Conservation (phyloP, 148 eudicot species). For the Suaeda aralocaspica region DNA sequence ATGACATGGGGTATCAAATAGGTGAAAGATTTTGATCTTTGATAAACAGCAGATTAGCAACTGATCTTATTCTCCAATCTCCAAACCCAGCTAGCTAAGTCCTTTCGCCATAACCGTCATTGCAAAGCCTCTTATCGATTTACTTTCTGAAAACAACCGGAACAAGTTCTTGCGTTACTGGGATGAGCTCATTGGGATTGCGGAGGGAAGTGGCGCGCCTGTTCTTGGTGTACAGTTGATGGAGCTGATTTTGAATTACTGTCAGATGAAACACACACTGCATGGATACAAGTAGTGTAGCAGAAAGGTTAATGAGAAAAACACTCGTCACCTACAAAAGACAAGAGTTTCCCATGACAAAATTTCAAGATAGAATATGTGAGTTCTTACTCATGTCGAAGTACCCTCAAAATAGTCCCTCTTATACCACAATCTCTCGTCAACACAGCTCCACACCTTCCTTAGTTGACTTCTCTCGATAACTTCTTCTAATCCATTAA, state of each 20-base stretch:
- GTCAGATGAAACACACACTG: too few species aligned
- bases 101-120: slow-evolving; percentile 45
- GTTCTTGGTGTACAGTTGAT: slow-evolving; percentile 47
- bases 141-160: slow-evolving; percentile 43
- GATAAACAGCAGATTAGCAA: slow-evolving; percentile 60
- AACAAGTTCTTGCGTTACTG: slow-evolving; percentile 54
- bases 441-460: too few species aligned
- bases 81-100: slow-evolving; percentile 57
- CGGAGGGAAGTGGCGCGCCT: slow-evolving; percentile 63
- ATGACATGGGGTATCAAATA: slow-evolving; percentile 64
- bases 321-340: too few species aligned
- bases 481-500: too few species aligned
- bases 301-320: too few species aligned
- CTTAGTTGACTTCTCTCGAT: too few species aligned
- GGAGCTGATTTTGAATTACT: too few species aligned
- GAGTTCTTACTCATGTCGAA: neutral
- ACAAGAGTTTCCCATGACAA: neutral
- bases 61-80: slow-evolving; percentile 69
- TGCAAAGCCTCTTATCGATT: slow-evolving; percentile 38
- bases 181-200: slow-evolving; percentile 78
- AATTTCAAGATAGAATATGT: neutral
- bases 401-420: neutral
- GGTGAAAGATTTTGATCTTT: slow-evolving; percentile 60
- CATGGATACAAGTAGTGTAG: too few species aligned
- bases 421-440: neutral